phyloP scores from a whole-genome alignment of 176 grass and related monocot genomes.

The Tillandsia leiboldiana region DNA sequence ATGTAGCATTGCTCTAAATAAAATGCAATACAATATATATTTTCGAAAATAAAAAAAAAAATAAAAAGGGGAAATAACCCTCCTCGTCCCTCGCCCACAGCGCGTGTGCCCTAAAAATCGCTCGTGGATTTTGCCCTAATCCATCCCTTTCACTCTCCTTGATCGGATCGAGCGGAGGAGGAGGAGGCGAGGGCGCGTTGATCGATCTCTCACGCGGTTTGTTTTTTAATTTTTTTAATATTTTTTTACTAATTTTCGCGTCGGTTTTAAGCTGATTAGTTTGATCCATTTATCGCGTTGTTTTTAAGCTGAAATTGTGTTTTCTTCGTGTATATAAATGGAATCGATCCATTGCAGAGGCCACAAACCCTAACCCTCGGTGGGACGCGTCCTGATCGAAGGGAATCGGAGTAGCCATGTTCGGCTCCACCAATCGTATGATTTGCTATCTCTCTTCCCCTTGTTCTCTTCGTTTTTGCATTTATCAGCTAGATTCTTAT shows the following conservation, averaged over 20 bases:
- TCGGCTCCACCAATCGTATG: constrained; percentile 52
- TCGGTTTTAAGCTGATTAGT: neutral
- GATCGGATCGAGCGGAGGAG: neutral
- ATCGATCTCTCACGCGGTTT: neutral
- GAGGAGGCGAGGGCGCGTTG: too few relatives aligned
- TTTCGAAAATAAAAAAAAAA: too few relatives aligned
- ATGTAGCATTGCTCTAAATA: too few relatives aligned
- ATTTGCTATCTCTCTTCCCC: neutral
- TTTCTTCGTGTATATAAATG: neutral
- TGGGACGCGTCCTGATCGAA: neutral
- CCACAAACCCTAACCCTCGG: neutral
- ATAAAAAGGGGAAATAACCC: too few relatives aligned
- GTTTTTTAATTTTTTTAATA: neutral
- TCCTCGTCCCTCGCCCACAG: neutral
- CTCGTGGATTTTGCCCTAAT: neutral
- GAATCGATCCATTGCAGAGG: neutral
- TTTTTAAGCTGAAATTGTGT: neutral
- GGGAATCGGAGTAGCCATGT: constrained; percentile 31
- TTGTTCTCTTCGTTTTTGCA: neutral
- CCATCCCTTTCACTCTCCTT: neutral
- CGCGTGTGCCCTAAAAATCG: neutral
- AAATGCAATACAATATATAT: too few relatives aligned
- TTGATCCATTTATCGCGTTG: neutral
- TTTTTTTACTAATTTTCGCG: neutral
- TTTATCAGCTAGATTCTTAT: neutral